Evolutionary conservation across 805 yeast genomes (phyloP).

Genomic region (Cyberlindnera euphorbiiphila): DNA sequence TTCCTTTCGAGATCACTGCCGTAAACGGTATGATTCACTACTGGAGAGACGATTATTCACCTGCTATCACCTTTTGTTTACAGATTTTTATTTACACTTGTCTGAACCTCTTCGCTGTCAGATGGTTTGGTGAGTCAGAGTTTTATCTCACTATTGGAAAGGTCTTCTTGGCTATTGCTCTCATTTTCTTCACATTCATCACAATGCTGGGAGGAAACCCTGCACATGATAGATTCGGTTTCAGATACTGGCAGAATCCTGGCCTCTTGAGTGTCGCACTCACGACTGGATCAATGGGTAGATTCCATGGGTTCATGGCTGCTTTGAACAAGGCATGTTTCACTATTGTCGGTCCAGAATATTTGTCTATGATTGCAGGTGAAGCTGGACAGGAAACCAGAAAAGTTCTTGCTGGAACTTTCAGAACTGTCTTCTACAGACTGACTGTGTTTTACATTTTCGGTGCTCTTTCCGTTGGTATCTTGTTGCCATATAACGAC

Average conservation of each 20-base stretch:
- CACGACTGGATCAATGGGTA: slow-evolving; percentile 54
- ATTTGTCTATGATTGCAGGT: slow-evolving; percentile 77
- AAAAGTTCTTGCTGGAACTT: slow-evolving; percentile 67
- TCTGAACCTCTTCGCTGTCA: slow-evolving; percentile 69
- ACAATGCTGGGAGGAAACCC: slow-evolving; percentile 91
- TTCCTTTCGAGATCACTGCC: slow-evolving; percentile 67
- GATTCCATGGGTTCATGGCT: slow-evolving; percentile 64
- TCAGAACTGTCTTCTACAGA: slow-evolving; percentile 66
- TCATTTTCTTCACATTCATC: slow-evolving; percentile 67
- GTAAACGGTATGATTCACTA: slow-evolving; percentile 51
- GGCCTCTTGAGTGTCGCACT: slow-evolving; percentile 54
- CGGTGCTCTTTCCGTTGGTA: slow-evolving; percentile 66
- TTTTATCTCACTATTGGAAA: slow-evolving; percentile 73
- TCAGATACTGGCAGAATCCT: slow-evolving; percentile 48
- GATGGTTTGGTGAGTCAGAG: slow-evolving; percentile 76
- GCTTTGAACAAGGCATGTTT: slow-evolving; percentile 70
- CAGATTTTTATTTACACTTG: slow-evolving; percentile 59
- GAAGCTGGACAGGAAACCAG: slow-evolving; percentile 72
- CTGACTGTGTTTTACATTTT: slow-evolving; percentile 57
- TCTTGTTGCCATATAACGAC: slow-evolving; percentile 60
- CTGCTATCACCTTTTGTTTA: slow-evolving; percentile 45
- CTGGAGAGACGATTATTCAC: slow-evolving; percentile 65
- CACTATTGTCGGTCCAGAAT: slow-evolving; percentile 83
- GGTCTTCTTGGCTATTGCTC: slow-evolving; percentile 64
- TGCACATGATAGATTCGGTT: slow-evolving; percentile 55